Base-by-base conservation (phyloP, 768 basidiomycete genomes). In the Wakefieldia striispora region DNA sequence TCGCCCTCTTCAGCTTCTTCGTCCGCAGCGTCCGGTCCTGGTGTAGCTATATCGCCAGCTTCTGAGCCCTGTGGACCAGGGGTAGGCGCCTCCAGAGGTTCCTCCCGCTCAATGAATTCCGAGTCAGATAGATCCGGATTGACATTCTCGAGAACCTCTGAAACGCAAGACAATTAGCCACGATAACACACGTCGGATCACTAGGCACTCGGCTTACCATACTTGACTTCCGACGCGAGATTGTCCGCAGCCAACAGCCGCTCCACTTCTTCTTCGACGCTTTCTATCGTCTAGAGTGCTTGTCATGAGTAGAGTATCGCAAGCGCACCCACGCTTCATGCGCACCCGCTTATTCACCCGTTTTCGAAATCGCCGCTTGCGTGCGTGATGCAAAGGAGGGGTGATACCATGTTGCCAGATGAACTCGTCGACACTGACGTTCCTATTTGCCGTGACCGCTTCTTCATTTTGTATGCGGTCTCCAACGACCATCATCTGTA, bases 401-500 rank as follows among this genome's bases (percentile, higher is more conserved):
- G 95, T 97, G 40, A 98, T 75, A 3, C 97, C 97, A 61, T 98
- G 95, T 0, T 90, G 94, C 87, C 91, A 99, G 47, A 97, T 92
- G 68, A 95, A 97, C 56, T 97, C 95, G 57, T 97, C 92, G 41
- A 97, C 80, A 58, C 85, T 93, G 72, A 95, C 89, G 45, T 77
- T 80, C 64, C 81, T 84, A 38, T 81, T 81, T 29, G 74, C 77
- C 13, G 73, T 72, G 36, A 83, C 54, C 2, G 80, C 75, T 31
- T 89, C 87, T 54, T 95, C 88, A 38, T 75, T 83, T 26, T 84
- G 78, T 49, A 89, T 72, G 40, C 80, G 81, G 54, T 91, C 77
- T 52, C 86, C 91, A 20, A 97, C 84, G 2, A 97, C 84, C 38
- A 99, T 80, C 94, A 97, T 97, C 92, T 97, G 49, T 19, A 21